These are phyloP conservation scores for Balamuthia mandrillaris DNA, from an alignment of 208 protist genomes.

Conservation along the genomic window DNA sequence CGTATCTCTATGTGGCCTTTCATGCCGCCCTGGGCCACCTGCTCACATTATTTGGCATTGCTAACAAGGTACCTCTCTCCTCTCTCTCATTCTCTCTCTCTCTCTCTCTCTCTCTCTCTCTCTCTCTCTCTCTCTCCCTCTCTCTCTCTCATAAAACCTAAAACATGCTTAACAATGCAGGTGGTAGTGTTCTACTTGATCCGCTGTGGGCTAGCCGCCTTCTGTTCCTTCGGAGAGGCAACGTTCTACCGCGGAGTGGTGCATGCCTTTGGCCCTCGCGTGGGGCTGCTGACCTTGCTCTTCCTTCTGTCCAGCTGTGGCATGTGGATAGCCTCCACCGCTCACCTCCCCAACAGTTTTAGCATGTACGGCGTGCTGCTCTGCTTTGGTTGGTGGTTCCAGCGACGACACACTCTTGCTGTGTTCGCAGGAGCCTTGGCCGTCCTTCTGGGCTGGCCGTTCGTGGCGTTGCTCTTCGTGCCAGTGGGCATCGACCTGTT, in stretches of 20 bases:
- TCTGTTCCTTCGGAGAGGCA: constrained; percentile 48
- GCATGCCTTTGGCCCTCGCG: background rate
- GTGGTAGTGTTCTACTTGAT: constrained; percentile 42
- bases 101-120: background rate
- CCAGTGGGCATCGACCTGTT: constrained; percentile 80
- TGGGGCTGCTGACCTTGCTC: background rate
- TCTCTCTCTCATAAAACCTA: background rate
- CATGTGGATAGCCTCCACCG: constrained; percentile 73
- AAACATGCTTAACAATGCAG: constrained; percentile 23
- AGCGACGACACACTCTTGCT: background rate
- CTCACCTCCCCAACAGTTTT: constrained; percentile 79
- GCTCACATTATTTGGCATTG: background rate
- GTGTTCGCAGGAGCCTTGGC: constrained; percentile 45
- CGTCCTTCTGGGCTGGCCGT: constrained; percentile 84
- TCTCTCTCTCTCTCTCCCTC: background rate
- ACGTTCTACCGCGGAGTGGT: constrained; percentile 29
- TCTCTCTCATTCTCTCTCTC: background rate
- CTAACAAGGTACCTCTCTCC: background rate
- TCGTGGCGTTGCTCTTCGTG: constrained; percentile 75
- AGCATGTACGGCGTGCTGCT: constrained; percentile 75
- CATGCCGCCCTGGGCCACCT: constrained; percentile 63
- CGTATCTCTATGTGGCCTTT: constrained; percentile 82
- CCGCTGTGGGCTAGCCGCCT: constrained; percentile 42
- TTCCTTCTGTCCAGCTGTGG: constrained; percentile 70
- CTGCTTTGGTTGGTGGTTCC: constrained; percentile 51